Evolutionary conservation across 2,329 filamentous ascomycete genomes (phyloP), one percentile per base, ranked within the genome.

Genomic region (Aspergillus ochraceoroseus): DNA sequence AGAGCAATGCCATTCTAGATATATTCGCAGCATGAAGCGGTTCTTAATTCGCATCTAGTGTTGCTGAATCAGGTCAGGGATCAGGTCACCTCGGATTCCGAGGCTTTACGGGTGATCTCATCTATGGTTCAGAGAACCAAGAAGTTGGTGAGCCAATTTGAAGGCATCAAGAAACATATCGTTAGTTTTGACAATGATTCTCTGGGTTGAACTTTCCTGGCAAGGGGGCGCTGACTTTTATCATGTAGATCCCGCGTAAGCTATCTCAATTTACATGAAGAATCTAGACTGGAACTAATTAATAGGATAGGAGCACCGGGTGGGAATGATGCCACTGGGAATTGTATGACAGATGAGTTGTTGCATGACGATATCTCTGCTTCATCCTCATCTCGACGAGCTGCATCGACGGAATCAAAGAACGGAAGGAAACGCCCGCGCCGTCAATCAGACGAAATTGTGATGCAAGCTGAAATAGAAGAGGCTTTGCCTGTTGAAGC

Each of bases 41-140:
- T 67, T 18, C 52, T 71, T 2, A 53, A 57, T 22, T 63, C 59
- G 3, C 68, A 71, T 44, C 41, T 67, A 2, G 53, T 62, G 31
- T 59, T 70, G 48, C 51, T 69, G 6, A 52, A 60, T 11, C 54
- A 59, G 43, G 53, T 69, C 2, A 57, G 59, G 32, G 45, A 47
- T 5, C 59, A 65, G 29, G 47, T 61, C 7, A 44, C 49, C 3
- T 41, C 50, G 7, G 54, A 61, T 19, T 46, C 47, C 5, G 58
- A 61, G 22, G 55, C 58, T 8, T 57, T 51, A 25, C 54, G 51
- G 8, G 51, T 57, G 4, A 52, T 70, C 3, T 57, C 58, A 1
- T 51, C 57, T 5, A 66, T 70, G 55, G 47, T 70, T 11, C 59
- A 64, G 18, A 63, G 61, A 43, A 65, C 66, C 3, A 54, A 65